Evolutionary conservation across 2,329 filamentous ascomycete species (phyloP).

Genomic region (Thielaviopsis euricoi): DNA sequence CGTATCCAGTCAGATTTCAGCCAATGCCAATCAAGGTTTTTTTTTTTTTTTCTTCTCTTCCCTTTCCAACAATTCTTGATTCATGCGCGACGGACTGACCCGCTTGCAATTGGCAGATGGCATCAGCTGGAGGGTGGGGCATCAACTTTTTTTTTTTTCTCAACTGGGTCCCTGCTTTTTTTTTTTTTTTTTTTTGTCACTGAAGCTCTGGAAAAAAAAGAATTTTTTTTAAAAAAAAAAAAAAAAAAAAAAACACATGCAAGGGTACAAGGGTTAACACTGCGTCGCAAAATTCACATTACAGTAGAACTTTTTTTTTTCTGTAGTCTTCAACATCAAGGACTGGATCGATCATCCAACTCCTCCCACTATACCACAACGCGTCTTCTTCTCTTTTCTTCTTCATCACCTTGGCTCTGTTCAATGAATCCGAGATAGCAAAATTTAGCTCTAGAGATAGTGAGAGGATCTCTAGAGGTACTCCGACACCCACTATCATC

Average conservation of each 20-base stretch:
- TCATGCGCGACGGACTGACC: not conserved
- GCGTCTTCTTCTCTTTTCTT: not conserved
- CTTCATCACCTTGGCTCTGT: slow-evolving; percentile 1
- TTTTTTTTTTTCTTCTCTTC: not conserved
- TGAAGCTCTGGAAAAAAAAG: too few relatives aligned
- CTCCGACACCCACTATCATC: slow-evolving; percentile 21
- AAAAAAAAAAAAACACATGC: not conserved
- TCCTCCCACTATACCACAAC: not conserved
- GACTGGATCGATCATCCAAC: not conserved
- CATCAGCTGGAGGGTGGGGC: not conserved
- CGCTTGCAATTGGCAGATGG: not conserved
- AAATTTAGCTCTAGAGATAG: slow-evolving; percentile 59
- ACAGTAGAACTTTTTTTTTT: not conserved
- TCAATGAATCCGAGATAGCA: slow-evolving; percentile 54
- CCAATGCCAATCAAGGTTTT: slow-evolving; percentile 12
- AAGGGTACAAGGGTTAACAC: not conserved
- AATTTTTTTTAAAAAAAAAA: too few relatives aligned
- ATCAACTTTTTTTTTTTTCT: slow-evolving; percentile 1
- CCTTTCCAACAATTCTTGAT: not conserved
- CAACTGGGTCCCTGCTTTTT: not conserved
- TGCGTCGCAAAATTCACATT: not conserved
- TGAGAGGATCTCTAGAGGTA: slow-evolving; percentile 62
- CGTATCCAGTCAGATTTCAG: slow-evolving; percentile 12
- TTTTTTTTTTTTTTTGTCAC: not conserved
- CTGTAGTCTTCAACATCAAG: not conserved